phyloP scores from a whole-genome alignment of 129 eudicot species.

The Chrysanthemum lavandulifolium region DNA sequence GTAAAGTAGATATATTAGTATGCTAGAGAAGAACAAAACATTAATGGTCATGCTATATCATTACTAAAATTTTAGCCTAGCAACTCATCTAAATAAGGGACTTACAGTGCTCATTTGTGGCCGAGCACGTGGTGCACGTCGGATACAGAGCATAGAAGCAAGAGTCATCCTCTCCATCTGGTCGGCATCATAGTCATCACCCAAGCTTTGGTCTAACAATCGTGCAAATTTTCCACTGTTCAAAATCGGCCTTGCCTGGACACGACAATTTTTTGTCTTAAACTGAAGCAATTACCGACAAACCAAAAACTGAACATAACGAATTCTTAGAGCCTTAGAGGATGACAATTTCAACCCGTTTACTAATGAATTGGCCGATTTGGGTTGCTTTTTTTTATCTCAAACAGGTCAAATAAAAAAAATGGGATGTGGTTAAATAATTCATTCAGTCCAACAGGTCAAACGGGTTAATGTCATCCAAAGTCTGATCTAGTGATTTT shows the following conservation, averaged over 20 bases:
- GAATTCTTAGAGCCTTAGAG: too few relatives aligned
- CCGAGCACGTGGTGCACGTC: constrained; percentile 92
- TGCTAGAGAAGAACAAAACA: not conserved
- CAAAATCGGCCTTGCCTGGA: constrained; percentile 80
- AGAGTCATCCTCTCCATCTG: constrained; percentile 83
- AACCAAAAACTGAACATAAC: too few relatives aligned
- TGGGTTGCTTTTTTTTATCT: too few relatives aligned
- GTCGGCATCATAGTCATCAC: constrained; percentile 56
- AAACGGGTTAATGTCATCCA: too few relatives aligned
- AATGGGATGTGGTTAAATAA: too few relatives aligned
- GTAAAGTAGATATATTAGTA: not conserved
- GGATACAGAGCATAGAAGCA: constrained; percentile 84
- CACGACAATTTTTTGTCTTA: constrained; percentile 6
- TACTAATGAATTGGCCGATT: too few relatives aligned
- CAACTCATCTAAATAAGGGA: constrained; percentile 1
- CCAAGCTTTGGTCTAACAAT: constrained; percentile 63
- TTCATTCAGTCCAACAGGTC: too few relatives aligned
- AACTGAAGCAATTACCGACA: not conserved
- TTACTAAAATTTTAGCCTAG: not conserved
- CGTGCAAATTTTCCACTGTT: constrained; percentile 59
- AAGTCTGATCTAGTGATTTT: too few relatives aligned
- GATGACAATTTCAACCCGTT: not conserved
- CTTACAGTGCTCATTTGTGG: constrained; percentile 87
- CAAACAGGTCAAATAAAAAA: too few relatives aligned
- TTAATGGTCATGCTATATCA: too few relatives aligned